Base-by-base conservation (phyloP, 106 monocot species). In the Apostasia ramifera region DNA sequence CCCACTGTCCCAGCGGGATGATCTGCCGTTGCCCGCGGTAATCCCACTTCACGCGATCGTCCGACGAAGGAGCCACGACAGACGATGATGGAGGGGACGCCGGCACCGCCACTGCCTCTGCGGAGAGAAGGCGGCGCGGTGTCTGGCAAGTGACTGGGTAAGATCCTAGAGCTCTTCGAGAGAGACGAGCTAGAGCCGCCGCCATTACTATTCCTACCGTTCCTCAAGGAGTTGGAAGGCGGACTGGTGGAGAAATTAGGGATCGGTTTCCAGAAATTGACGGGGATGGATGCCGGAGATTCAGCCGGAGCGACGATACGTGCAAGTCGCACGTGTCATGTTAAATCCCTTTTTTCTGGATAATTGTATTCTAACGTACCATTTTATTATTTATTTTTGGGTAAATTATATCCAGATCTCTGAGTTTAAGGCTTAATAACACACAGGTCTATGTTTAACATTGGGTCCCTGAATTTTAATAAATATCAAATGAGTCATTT, bases 1-100 rank as follows among this genome's bases (percentile, higher is more conserved):
- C 61, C 95, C 95, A 95, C 81, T 95, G 95, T 8, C 91, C 91
- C 9, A 95, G 76, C 0, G 95, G 95, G 44, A 95, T 82, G 65
- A 91, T 72, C 70, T 78, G 69, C 14, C 95, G 74, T 72, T 95
- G 95, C 3, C 95, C 95, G 46, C 95, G 60, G 81, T 95, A 95
- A 84, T 95, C 95, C 95, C 95, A 95, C 67, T 76, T 76, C 71
- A 91, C 83, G 44, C 80, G 91, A 70, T 91, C 91, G 41, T 77
- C 41, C 11, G 71, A 54, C 44, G 77, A 8, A 46, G 63, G 8
- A 47, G 42, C 40, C 2, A 73, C 39, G 0, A 55, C 8, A 47
- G 56, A 39, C 10, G 57, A 43, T 11, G 70, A 40, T 47, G 62
- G 68, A 8, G 71, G 71, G 43, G 67, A 58, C 12, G 46, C 40